Percentiles rank a stretch among this genome's conserved stretches.
Conservation (phyloP, 176 grass and related monocot species). For the Chrysopogon serrulatus region DNA sequence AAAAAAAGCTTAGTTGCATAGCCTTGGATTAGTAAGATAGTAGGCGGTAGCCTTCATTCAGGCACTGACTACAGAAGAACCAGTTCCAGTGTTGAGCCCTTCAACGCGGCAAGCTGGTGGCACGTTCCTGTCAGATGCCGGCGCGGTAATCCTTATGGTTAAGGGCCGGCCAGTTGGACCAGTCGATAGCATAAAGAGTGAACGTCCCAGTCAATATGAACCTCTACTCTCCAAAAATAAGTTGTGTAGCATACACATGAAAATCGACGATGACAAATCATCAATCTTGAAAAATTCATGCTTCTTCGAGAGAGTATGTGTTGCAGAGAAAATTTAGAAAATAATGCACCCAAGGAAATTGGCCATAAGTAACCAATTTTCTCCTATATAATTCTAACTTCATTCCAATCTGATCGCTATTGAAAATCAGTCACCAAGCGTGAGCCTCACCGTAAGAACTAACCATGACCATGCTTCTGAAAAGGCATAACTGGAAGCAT, state of each 20-base stretch:
- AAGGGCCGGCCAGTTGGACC: not conserved
- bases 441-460: not conserved
- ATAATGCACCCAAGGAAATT: not conserved
- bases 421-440: not conserved
- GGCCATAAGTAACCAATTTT: not conserved
- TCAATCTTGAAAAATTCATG: not conserved
- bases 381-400: not conserved
- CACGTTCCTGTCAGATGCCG: no score
- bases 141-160: no score
- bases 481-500: not conserved
- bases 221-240: not conserved
- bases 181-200: no score
- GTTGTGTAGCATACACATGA: not conserved
- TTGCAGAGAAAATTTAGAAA: not conserved
- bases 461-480: not conserved
- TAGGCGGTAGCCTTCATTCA: not conserved
- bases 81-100: no score
- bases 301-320: not conserved
- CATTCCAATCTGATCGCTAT: not conserved
- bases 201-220: not conserved
- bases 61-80: no score
- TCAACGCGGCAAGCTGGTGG: no score
- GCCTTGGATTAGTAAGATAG: not conserved
- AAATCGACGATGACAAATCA: not conserved
- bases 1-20: not conserved